Evolutionary conservation across 176 grass and related monocot genomes (phyloP).

Genomic region (Zizania latifolia): DNA sequence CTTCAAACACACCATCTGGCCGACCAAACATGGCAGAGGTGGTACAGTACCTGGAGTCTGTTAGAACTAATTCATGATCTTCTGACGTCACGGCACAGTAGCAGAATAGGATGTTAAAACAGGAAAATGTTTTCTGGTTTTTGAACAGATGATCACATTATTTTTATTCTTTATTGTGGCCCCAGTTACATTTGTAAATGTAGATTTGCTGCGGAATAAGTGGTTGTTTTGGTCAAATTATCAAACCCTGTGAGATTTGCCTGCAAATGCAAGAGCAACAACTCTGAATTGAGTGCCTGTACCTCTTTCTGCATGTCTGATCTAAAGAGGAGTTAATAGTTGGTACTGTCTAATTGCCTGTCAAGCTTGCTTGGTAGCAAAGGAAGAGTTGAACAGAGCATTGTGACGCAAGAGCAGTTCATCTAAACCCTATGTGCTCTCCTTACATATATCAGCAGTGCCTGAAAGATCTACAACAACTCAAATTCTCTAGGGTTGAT

Average conservation of each 20-base stretch:
- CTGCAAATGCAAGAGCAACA: constrained; percentile 20
- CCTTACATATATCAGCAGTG: constrained; percentile 37
- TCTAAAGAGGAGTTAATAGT: constrained; percentile 38
- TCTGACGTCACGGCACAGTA: constrained; percentile 20
- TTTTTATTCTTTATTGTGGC: constrained; percentile 55
- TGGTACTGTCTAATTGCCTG: constrained; percentile 23
- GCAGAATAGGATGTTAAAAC: constrained; percentile 48
- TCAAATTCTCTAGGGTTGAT: constrained; percentile 33
- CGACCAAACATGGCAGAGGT: constrained; percentile 93
- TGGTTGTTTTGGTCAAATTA: constrained; percentile 34
- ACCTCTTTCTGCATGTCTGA: constrained; percentile 24
- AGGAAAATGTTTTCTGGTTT: constrained; percentile 40
- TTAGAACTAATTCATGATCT: constrained; percentile 74
- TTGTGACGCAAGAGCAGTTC: constrained; percentile 59
- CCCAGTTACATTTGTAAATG: constrained; percentile 43
- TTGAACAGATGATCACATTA: constrained; percentile 46
- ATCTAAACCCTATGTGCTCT: constrained; percentile 51
- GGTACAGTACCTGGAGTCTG: constrained; percentile 91
- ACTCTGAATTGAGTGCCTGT: constrained; percentile 8
- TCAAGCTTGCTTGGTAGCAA: constrained; percentile 32
- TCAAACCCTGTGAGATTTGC: constrained; percentile 2
- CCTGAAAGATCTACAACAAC: constrained; percentile 7
- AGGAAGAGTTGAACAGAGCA: constrained; percentile 80
- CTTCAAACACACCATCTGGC: constrained; percentile 67
- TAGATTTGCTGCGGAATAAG: constrained; percentile 67